Base-by-base conservation (phyloP, 2,329 filamentous ascomycete genomes). In the Colletotrichum chrysophilum region DNA sequence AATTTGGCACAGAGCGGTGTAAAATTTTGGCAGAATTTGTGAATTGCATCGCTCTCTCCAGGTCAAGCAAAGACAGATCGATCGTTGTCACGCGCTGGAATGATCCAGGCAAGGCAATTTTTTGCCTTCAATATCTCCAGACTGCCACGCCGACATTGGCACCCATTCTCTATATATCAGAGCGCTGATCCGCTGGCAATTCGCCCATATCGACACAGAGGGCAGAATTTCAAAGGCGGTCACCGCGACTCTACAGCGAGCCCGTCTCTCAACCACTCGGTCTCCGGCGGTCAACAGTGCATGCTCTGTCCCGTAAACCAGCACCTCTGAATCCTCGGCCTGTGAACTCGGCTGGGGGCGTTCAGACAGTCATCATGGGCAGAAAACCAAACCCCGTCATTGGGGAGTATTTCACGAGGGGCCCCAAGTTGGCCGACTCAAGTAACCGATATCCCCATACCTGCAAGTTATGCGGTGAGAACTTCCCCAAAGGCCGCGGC, bases 381-480 rank as follows among this genome's bases (percentile, higher is more conserved):
- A 92, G 95, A 82, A 93, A 94, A 86, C 95, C 95, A 78, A 96
- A 97, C 85, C 92, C 93, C 80, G 89, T 98, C 79, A 96, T 98
- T 83, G 90, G 95, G 84, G 93, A 96, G 85, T 97, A 95, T 88
- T 98, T 98, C 84, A 92, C 95, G 83, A 92, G 96, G 79, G 96
- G 96, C 12, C 91, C 92, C 52, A 98, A 98, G 86, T 90, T 98
- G 80, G 92, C 94, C 82, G 95, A 98, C 86, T 94, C 94, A 78
- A 97, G 95, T 87, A 98, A 98, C 84, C 92, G 96, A 74, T 98
- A 98, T 82, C 93, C 95, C 80, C 95, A 98, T 82, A 97, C 94
- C 14, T 98, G 96, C 91, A 96, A 94, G 84, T 90, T 93, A 78
- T 98, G 95, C 83, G 95, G 95, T 79, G 94, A 97, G 85, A 94